phyloP scores from a whole-genome alignment of 1,139 yeast species.

The Ogataea hybrid region DNA sequence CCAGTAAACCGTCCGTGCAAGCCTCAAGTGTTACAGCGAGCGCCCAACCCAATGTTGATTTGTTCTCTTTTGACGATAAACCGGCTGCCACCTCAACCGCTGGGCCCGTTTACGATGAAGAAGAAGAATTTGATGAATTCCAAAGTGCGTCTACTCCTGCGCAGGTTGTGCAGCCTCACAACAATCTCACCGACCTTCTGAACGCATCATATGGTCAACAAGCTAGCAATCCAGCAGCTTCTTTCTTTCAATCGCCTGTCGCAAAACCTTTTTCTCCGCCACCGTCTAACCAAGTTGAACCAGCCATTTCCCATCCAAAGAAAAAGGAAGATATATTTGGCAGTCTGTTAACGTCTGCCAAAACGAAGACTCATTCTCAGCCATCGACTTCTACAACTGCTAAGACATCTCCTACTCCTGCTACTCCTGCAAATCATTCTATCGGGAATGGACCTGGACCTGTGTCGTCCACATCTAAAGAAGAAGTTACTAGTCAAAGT shows the following conservation, averaged over 20 bases:
- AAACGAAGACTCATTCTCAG: conserved; percentile 37
- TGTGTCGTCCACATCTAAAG: conserved; percentile 19
- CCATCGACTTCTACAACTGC: conserved; percentile 16
- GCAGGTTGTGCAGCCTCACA: conserved; percentile 26
- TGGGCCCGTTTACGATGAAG: conserved; percentile 28
- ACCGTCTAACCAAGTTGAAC: background rate
- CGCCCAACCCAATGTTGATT: conserved; percentile 44
- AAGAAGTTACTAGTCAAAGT: conserved; percentile 4
- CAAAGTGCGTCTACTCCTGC: conserved; percentile 64
- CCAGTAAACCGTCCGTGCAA: conserved; percentile 42
- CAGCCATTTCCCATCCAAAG: conserved; percentile 37
- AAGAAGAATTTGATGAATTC: conserved; percentile 92
- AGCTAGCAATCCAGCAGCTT: conserved; percentile 2
- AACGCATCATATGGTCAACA: conserved; percentile 24
- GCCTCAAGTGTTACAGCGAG: conserved; percentile 44
- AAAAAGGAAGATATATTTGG: conserved; percentile 73
- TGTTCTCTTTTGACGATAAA: conserved; percentile 48
- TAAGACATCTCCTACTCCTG: conserved; percentile 6
- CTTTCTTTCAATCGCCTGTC: conserved; percentile 14
- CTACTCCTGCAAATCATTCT: conserved; percentile 7
- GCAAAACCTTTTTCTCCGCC: background rate
- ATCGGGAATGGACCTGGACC: conserved; percentile 6
- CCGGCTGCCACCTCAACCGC: conserved; percentile 13
- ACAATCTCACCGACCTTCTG: conserved; percentile 41
- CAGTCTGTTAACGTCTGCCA: conserved; percentile 72